Conservation (phyloP, 2,329 filamentous ascomycete genomes). For the Pyricularia pennisetigena region DNA sequence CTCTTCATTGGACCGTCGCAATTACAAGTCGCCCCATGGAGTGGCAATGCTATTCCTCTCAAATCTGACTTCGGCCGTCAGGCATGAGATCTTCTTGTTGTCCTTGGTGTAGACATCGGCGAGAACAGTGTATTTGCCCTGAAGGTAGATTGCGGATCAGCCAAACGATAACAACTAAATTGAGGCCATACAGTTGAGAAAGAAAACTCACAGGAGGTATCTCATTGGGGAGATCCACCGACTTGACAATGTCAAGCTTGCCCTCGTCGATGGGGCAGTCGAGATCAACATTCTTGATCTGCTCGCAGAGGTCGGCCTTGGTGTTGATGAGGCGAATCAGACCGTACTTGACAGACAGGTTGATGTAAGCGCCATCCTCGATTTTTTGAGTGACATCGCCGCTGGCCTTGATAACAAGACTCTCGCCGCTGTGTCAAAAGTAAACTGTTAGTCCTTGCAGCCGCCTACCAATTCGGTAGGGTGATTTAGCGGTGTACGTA, state of each 20-base stretch:
- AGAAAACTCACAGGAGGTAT: conserved; percentile 70
- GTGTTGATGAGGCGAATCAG: conserved; percentile 82
- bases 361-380: conserved; percentile 69
- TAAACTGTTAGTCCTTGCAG: not conserved
- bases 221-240: conserved; percentile 73
- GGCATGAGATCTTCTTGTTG: conserved; percentile 70
- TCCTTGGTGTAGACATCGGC: conserved; percentile 77
- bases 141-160: conserved; percentile 1
- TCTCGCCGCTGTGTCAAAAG: conserved; percentile 51
- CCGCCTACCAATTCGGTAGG: not conserved
- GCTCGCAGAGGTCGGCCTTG: conserved; percentile 76
- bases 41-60: conserved; percentile 12
- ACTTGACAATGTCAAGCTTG: conserved; percentile 62
- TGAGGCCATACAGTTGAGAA: not conserved
- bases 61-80: conserved; percentile 66
- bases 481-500: conserved; percentile 37
- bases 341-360: conserved; percentile 85
- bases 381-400: conserved; percentile 68
- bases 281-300: conserved; percentile 79
- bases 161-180: conserved; percentile 11
- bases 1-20: not conserved
- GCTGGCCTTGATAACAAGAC: conserved; percentile 67
- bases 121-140: conserved; percentile 85
- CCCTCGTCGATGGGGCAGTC: conserved; percentile 83
- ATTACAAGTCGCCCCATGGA: conserved; percentile 4